Evolutionary conservation across 345 rosid genomes (phyloP).

Genomic region (Schrenkiella parvula): DNA sequence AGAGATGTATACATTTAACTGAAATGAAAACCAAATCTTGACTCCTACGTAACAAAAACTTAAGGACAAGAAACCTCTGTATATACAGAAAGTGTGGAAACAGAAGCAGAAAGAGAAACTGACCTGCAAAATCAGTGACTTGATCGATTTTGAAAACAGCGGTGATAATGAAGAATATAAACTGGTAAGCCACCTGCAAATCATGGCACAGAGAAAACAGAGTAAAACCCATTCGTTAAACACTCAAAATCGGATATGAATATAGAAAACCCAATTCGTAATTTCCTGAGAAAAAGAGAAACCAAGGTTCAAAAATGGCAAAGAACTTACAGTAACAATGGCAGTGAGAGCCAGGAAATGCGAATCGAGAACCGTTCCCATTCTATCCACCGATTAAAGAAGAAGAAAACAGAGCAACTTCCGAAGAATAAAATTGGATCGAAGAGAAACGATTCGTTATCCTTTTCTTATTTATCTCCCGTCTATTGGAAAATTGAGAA

Average conservation of each 20-base stretch:
- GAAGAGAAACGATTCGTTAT: conserved; percentile 23
- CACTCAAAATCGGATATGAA: not conserved
- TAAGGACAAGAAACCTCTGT: not conserved
- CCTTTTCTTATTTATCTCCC: not conserved
- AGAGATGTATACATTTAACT: not conserved
- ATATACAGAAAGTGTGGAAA: not conserved
- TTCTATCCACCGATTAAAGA: conserved; percentile 16
- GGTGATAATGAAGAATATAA: conserved; percentile 68
- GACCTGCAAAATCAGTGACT: conserved; percentile 95
- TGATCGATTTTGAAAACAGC: conserved; percentile 79
- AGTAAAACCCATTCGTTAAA: not conserved
- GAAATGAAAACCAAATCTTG: conserved; percentile 2
- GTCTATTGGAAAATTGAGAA: not conserved
- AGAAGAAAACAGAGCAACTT: not conserved
- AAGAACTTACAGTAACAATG: conserved; percentile 45
- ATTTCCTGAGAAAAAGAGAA: not conserved
- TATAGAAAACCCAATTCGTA: not conserved
- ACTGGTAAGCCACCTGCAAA: conserved; percentile 68
- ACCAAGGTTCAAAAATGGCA: not conserved
- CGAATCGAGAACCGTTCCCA: conserved; percentile 83
- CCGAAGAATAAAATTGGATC: not conserved
- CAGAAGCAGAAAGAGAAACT: not conserved
- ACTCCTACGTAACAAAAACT: not conserved
- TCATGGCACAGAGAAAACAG: not conserved
- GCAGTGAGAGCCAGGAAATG: conserved; percentile 68